Base-by-base conservation (phyloP, 768 basidiomycete species). In the Lactarius hatsudake region DNA sequence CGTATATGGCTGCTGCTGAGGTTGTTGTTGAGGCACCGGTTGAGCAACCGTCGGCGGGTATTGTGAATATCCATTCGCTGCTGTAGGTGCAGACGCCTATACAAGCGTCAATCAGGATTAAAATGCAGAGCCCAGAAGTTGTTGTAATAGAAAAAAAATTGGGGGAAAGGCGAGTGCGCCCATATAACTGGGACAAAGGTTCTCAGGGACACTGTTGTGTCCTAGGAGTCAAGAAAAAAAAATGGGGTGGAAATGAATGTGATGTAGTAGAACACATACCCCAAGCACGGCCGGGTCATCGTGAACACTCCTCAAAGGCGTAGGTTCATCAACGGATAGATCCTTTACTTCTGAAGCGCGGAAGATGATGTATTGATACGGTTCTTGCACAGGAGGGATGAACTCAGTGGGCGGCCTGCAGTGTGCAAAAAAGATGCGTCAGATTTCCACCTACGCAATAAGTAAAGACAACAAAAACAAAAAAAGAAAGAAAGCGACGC, bases 301-400 rank as follows among this genome's bases (percentile, higher is more conserved):
- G 66, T 89, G 89, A 18, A 93, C 87, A 72, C 84, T 91, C 59
- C 86, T 81, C 43, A 81, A 68, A 26, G 74, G 72, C 9, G 79
- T 78, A 1, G 84, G 82, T 66, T 92, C 89, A 72, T 94, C 92
- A 17, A 94, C 91, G 32, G 89, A 83, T n/a, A 94, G 82, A 74
- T 94, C 92, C 73, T 94, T 93, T 68, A 94, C 92, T 77, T 94
- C 91, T 3, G 90, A 90, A 8, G 92, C 92, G 61, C 91, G 90
- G 79, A 95, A 95, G 70, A 95, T 91, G 77, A 95, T 94, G 77
- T 92, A 94, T 70, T 90, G 84, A 75, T 94, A 95, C 0, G 91
- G 91, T 67, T 90, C 89, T 74, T 87, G 86, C 54, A 89, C 88
- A 0, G 93, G 91, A 5, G 93, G 89, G 65, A 93, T 92, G 77